These are phyloP conservation scores for Leptographium radiaticola DNA, from an alignment of 2,329 filamentous ascomycete species.

Conservation along the genomic window DNA sequence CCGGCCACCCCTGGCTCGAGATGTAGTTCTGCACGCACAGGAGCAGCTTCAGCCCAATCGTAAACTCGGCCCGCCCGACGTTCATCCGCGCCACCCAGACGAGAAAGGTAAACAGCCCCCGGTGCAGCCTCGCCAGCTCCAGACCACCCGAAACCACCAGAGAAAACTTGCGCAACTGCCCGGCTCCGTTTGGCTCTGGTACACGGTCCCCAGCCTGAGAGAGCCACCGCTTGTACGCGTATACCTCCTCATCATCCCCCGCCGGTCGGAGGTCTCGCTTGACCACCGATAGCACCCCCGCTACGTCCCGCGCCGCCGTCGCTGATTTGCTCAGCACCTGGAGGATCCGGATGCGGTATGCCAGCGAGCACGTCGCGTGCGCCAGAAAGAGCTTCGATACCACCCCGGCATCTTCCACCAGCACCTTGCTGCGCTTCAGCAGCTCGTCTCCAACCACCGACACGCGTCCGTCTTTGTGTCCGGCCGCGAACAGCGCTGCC, in stretches of 20 bases:
- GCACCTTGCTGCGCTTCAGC: constrained; percentile 64
- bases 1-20: constrained; percentile 71
- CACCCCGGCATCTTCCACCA: constrained; percentile 55
- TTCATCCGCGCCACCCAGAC: constrained; percentile 76
- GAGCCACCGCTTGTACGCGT: background rate
- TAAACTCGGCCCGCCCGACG: constrained; percentile 41
- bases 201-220: background rate
- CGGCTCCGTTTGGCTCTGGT: constrained; percentile 1
- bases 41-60: constrained; percentile 40
- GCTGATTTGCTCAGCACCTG: constrained; percentile 64
- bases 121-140: constrained; percentile 67
- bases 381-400: constrained; percentile 56
- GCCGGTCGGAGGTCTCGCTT: constrained; percentile 41
- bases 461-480: constrained; percentile 69
- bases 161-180: background rate
- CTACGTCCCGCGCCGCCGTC: constrained; percentile 55
- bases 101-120: constrained; percentile 73
- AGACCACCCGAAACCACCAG: constrained; percentile 38
- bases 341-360: constrained; percentile 68
- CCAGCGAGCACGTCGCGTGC: constrained; percentile 59
- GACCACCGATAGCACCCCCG: constrained; percentile 57
- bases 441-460: constrained; percentile 80
- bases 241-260: constrained; percentile 7
- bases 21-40: constrained; percentile 60
- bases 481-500: constrained; percentile 69